Conservation (phyloP, 495 filamentous ascomycete species). For the Parmelia sp. region DNA sequence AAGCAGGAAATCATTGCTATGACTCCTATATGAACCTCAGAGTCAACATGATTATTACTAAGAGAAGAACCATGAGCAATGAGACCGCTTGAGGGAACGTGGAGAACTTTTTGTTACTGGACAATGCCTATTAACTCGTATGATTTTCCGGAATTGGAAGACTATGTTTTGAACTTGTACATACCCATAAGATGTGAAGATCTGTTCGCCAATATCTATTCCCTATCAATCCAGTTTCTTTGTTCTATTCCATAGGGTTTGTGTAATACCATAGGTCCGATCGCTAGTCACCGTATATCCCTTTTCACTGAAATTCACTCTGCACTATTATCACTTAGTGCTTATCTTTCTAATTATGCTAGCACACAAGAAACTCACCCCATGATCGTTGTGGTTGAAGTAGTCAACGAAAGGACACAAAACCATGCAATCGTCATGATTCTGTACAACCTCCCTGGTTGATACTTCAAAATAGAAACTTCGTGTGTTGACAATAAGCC, state of each 20-base stretch:
- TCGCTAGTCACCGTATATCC: constrained; percentile 57
- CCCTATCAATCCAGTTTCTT: constrained; percentile 1
- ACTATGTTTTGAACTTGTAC: background rate
- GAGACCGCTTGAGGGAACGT: background rate
- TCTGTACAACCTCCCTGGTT: constrained; percentile 43
- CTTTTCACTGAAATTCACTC: constrained; percentile 50
- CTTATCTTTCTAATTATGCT: background rate
- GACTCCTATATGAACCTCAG: constrained; percentile 28
- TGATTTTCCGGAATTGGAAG: background rate
- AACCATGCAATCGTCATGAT: constrained; percentile 66
- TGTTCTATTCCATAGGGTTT: background rate
- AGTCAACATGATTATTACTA: background rate
- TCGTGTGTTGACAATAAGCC: constrained; percentile 78
- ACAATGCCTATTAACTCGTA: background rate
- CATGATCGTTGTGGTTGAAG: constrained; percentile 70
- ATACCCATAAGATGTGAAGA: constrained; percentile 71
- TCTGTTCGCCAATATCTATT: constrained; percentile 56
- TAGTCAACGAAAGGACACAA: constrained; percentile 82
- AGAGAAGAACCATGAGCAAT: background rate
- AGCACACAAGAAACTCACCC: constrained; percentile 26
- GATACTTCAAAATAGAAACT: constrained; percentile 67
- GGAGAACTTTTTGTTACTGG: background rate
- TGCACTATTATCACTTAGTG: constrained; percentile 44
- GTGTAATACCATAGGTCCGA: constrained; percentile 47
- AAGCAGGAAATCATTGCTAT: constrained; percentile 74